Conservation (phyloP, 805 yeast genomes). For the Myxozyma nipponensis region DNA sequence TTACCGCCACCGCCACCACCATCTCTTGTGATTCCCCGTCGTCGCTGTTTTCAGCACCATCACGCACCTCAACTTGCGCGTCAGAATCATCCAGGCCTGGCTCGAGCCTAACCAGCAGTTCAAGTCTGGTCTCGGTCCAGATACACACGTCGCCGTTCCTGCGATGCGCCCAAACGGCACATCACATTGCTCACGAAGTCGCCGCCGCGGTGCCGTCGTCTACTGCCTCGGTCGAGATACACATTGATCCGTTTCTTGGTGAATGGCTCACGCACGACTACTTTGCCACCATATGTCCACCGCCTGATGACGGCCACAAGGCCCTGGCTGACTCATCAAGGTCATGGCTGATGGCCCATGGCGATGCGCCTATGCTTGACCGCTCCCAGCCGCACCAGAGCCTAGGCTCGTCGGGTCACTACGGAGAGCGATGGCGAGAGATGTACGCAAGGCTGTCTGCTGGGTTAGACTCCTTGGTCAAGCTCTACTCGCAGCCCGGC, state of each 20-base stretch:
- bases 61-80: slow-evolving; percentile 2
- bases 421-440: slow-evolving; percentile 39
- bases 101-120: background rate
- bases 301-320: slow-evolving; percentile 39
- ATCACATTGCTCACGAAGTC: slow-evolving; percentile 29
- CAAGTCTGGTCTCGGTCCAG: slow-evolving; percentile 13
- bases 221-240: slow-evolving; percentile 4
- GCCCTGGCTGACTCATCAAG: slow-evolving; percentile 31
- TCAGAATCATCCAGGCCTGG: background rate
- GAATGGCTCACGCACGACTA: slow-evolving; percentile 42
- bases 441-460: slow-evolving; percentile 36
- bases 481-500: slow-evolving; percentile 27
- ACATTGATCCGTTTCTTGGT: slow-evolving; percentile 36
- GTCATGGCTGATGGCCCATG: slow-evolving; percentile 27
- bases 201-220: background rate
- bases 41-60: background rate
- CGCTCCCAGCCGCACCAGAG: slow-evolving; percentile 29
- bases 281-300: slow-evolving; percentile 36
- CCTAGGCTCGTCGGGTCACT: slow-evolving; percentile 32
- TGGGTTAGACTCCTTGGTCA: slow-evolving; percentile 32
- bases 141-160: slow-evolving; percentile 39
- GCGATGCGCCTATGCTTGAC: slow-evolving; percentile 26
- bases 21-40: background rate
- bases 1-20: slow-evolving; percentile 5
- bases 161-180: slow-evolving; percentile 40